phyloP scores from a whole-genome alignment of 108 stramenopile genomes.

The Conticribra guillardii region DNA sequence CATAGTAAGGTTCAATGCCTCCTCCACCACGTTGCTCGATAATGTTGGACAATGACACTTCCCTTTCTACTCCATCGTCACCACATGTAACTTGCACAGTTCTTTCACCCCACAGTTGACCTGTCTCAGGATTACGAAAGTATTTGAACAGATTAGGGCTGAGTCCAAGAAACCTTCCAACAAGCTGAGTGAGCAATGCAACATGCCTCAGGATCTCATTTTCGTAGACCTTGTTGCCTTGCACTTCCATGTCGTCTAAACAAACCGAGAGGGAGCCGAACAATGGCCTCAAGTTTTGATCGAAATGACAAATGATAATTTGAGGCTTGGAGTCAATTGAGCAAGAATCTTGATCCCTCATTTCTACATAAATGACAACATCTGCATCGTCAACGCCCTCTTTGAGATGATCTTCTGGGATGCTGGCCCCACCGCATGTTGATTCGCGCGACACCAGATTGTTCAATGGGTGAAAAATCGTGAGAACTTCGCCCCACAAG shows the following conservation, averaged over 20 bases:
- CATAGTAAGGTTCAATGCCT: conserved; percentile 33
- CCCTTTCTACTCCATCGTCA: conserved; percentile 5
- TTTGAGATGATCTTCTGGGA: conserved; percentile 25
- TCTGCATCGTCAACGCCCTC: conserved; percentile 41
- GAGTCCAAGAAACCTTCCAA: conserved; percentile 47
- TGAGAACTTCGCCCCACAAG: conserved; percentile 28
- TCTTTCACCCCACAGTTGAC: conserved; percentile 38
- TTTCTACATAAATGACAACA: conserved; percentile 37
- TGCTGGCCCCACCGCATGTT: conserved; percentile 19
- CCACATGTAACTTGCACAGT: conserved; percentile 24
- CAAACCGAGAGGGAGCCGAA: conserved; percentile 40
- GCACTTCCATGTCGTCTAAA: conserved; percentile 28
- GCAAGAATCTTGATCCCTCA: conserved; percentile 21
- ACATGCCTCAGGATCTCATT: conserved; percentile 32
- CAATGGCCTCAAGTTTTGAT: conserved; percentile 44
- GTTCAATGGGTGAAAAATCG: conserved; percentile 13
- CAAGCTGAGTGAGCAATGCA: conserved; percentile 20
- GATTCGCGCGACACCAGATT: conserved; percentile 22
- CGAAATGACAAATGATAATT: conserved; percentile 39
- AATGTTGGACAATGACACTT: conserved; percentile 31
- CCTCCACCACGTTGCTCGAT: conserved; percentile 23
- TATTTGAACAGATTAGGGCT: conserved; percentile 36
- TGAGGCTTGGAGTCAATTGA: conserved; percentile 18
- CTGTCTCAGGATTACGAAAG: conserved; percentile 42
- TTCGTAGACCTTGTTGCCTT: conserved; percentile 22